Conservation (phyloP, 192 early-diverging fungal species). For the Gigaspora rosea region DNA sequence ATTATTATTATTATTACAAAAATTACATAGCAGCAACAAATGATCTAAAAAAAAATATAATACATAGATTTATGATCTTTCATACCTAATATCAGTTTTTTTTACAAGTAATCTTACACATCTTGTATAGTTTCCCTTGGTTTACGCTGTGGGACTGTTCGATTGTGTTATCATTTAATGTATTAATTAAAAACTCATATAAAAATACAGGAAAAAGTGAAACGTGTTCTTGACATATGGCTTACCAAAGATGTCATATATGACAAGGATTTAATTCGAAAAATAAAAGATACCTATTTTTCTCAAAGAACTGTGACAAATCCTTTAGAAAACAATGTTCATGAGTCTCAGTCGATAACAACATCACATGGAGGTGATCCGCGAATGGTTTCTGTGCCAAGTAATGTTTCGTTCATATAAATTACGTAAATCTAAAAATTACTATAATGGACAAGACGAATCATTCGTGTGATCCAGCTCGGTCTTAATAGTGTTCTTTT, state of each 20-base stretch:
- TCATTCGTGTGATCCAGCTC: not conserved
- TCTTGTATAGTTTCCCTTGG: too few species aligned
- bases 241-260: constrained; percentile 25
- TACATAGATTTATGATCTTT: too few species aligned
- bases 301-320: not conserved
- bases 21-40: too few species aligned
- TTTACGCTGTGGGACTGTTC: too few species aligned
- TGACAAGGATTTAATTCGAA: constrained; percentile 13
- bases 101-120: too few species aligned
- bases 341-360: not conserved
- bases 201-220: constrained; percentile 49
- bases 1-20: too few species aligned
- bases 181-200: constrained; percentile 7
- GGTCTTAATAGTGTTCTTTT: not conserved
- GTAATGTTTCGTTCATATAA: constrained; percentile 17
- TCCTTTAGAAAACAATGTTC: not conserved
- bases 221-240: constrained; percentile 49
- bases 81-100: too few species aligned
- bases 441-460: too few species aligned
- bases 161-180: not conserved
- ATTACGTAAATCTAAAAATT: not conserved
- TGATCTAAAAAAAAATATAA: too few species aligned
- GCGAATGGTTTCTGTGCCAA: not conserved
- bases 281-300: constrained; percentile 32
- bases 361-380: not conserved